Evolutionary conservation across 768 basidiomycete species (phyloP), one percentile per base, ranked within the genome.

Genomic region (Lentinula sp.): DNA sequence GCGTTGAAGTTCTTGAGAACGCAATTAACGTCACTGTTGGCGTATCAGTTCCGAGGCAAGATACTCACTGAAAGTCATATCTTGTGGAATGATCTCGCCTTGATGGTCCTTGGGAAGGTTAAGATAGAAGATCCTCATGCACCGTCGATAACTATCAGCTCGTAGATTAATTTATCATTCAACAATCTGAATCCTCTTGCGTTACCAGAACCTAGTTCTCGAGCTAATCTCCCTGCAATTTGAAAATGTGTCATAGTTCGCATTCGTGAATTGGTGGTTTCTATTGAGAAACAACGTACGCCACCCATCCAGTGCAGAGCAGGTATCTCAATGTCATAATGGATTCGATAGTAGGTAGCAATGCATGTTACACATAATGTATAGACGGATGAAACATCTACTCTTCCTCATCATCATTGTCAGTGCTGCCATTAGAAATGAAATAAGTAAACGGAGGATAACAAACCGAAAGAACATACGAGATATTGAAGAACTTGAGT

Each of bases 401-500:
- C 62, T 72, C 70, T 36, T 72, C 75, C 15, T 78, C 77, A 52
- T 78, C 76, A 10, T 78, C 75, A 43, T 74, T 75, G 57, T 71
- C 76, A 65, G 73, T 72, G 58, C 71, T 71, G 43, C 20, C 64
- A 46, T 10, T 6, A 60, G 32, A 59, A 16, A 57, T 10, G 20
- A 56, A 18, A 6, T 43, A 33, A 23, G 13, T 37, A 57, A 10
- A 50, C 48, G 37, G 28, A 49, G 46, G 6, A 28, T 7, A 48
- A 35, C 54, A 65, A 23, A 48, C 12, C 16, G 18, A 1, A 33
- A 15, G 18, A 15, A 81, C 88, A 63, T 78, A 90, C 90, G 87
- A 88, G 63, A 94, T 90, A 73, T 93, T 94, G 81, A 91, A 95
- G 90, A 95, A 96, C 67, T 89, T 85, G 66, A 99, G 87, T 70